These are phyloP conservation scores for Kalanchoe fedtschenkoi DNA, from an alignment of 164 flowering plant species.

Conservation along the genomic window DNA sequence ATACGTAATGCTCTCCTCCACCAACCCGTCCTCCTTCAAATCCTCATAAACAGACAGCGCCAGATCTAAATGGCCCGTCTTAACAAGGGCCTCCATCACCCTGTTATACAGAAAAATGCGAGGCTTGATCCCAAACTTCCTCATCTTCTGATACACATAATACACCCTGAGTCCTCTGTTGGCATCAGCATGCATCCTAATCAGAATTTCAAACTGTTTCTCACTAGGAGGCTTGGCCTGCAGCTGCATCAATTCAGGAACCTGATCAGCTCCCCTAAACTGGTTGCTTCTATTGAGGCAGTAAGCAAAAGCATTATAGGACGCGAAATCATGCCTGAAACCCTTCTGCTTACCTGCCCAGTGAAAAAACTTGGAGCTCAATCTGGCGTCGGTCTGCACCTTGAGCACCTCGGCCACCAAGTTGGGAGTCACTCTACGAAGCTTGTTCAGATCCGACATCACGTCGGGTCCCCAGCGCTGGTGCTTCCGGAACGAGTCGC, in stretches of 20 bases:
- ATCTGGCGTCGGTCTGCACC: slow-evolving; percentile 38
- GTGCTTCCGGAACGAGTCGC: slow-evolving; percentile 69
- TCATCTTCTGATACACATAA: slow-evolving; percentile 80
- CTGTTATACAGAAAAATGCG: slow-evolving; percentile 72
- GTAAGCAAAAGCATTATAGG: slow-evolving; percentile 81
- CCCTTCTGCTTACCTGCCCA: slow-evolving; percentile 99
- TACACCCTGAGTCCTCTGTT: slow-evolving; percentile 75
- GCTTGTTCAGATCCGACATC: slow-evolving; percentile 53
- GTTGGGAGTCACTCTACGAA: slow-evolving; percentile 73
- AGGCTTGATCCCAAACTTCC: slow-evolving; percentile 64
- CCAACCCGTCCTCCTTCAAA: slow-evolving; percentile 57
- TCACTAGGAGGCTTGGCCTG: slow-evolving; percentile 81
- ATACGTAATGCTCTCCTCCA: slow-evolving; percentile 73
- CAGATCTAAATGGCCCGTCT: slow-evolving; percentile 60
- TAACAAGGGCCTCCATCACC: slow-evolving; percentile 73
- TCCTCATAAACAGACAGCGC: slow-evolving; percentile 76
- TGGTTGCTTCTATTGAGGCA: slow-evolving; percentile 59
- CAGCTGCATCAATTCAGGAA: slow-evolving; percentile 78
- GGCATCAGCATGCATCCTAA: slow-evolving; percentile 79
- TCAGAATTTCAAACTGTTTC: slow-evolving; percentile 87
- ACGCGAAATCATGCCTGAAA: slow-evolving; percentile 52
- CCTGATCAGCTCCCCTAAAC: slow-evolving; percentile 76
- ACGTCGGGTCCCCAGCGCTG: slow-evolving; percentile 51
- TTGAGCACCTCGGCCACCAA: slow-evolving; percentile 81
- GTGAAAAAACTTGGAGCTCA: slow-evolving; percentile 72